These are phyloP conservation scores for Turnera subulata DNA, from an alignment of 345 rosid genomes.

Conservation along the genomic window DNA sequence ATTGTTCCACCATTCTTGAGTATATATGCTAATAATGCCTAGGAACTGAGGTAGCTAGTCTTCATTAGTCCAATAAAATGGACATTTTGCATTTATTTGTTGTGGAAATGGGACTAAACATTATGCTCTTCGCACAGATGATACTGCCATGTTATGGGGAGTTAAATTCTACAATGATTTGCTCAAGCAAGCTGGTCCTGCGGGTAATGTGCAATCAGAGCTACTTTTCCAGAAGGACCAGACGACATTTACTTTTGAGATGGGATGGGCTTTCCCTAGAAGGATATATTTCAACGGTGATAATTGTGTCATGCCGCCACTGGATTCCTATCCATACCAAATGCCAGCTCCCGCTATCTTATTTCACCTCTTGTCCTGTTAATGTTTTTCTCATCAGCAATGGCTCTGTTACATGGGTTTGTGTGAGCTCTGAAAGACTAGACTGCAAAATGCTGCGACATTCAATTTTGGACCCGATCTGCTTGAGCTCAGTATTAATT, in stretches of 20 bases:
- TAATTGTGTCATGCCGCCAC: constrained; percentile 85
- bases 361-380: constrained; percentile 24
- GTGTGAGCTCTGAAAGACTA: constrained; percentile 3
- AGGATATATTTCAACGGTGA: constrained; percentile 90
- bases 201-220: constrained; percentile 87
- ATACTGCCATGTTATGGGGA: constrained; percentile 82
- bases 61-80: too few relatives aligned
- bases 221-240: constrained; percentile 68
- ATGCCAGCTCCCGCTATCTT: constrained; percentile 32
- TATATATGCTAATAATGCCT: too few relatives aligned
- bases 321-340: constrained; percentile 80
- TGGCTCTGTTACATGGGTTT: constrained; percentile 36
- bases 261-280: constrained; percentile 94
- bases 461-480: constrained; percentile 12
- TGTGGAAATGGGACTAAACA: neutral
- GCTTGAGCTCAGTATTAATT: neutral
- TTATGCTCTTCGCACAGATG: constrained; percentile 39
- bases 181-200: constrained; percentile 68
- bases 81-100: neutral
- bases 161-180: constrained; percentile 71
- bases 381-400: constrained; percentile 24
- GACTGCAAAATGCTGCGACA: neutral
- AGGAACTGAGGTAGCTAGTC: too few relatives aligned
- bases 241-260: constrained; percentile 57
- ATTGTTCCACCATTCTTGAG: too few relatives aligned